Conservation (phyloP, 305 asterid species). For the Fraxinus nigra region DNA sequence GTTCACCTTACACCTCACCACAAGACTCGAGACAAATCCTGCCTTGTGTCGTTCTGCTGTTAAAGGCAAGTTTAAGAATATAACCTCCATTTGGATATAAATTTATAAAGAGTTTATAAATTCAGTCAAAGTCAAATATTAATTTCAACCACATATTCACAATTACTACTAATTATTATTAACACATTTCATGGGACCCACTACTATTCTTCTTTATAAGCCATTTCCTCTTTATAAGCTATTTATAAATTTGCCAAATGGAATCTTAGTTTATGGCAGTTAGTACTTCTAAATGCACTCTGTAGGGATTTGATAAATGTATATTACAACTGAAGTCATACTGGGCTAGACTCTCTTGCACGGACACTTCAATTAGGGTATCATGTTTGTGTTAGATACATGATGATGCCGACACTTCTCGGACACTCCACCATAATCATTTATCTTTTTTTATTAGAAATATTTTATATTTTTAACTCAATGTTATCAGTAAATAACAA, state of each 20-base stretch:
- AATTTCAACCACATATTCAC: neutral
- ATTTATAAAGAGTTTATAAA: neutral
- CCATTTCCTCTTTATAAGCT: neutral
- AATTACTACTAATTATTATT: neutral
- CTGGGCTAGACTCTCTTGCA: neutral
- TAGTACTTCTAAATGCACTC: neutral
- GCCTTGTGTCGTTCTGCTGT: slow-evolving; percentile 72
- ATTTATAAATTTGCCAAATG: neutral
- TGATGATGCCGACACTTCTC: neutral
- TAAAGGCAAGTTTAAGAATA: slow-evolving; percentile 57
- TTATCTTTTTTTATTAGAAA: neutral
- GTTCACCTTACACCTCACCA: slow-evolving; percentile 80
- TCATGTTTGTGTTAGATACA: neutral
- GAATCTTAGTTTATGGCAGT: neutral
- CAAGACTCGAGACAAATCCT: slow-evolving; percentile 84
- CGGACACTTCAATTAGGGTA: neutral
- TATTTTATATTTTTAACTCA: neutral
- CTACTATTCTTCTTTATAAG: neutral
- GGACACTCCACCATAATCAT: neutral
- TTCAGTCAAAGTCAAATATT: neutral
- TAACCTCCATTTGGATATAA: neutral
- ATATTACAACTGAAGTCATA: neutral
- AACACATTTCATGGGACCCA: neutral
- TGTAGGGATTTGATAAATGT: neutral
- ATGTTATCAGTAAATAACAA: neutral